phyloP scores from a whole-genome alignment of 2,329 filamentous ascomycete species.

The Triangularia verruculosa region DNA sequence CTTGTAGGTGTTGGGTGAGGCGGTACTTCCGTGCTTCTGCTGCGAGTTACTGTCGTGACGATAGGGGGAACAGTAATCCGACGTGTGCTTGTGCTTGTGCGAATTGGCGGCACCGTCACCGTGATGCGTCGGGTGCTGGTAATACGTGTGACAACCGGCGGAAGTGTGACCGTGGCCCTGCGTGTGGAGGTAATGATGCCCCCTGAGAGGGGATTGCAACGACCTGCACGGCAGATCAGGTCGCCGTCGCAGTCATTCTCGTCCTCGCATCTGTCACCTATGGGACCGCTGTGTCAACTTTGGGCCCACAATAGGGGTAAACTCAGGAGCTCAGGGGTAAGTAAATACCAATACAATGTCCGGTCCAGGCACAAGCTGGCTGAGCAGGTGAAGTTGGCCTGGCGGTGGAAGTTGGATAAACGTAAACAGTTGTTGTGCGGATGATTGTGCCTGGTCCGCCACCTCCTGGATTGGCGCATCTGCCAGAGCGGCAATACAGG shows the following conservation, averaged over 20 bases:
- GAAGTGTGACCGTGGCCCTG: constrained; percentile 2
- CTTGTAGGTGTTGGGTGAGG: constrained; percentile 1
- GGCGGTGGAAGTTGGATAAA: constrained; percentile 6
- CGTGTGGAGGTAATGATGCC: constrained; percentile 10
- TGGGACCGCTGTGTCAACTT: neutral
- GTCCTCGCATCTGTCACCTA: constrained; percentile 19
- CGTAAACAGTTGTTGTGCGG: constrained; percentile 16
- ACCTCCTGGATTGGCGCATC: constrained; percentile 13
- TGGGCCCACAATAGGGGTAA: neutral
- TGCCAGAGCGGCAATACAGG: constrained; percentile 14
- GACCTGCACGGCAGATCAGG: constrained; percentile 10
- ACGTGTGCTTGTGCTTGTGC: neutral
- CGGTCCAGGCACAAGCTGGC: constrained; percentile 15
- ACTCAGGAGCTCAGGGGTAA: neutral
- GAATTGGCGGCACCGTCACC: neutral
- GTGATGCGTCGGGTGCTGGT: neutral
- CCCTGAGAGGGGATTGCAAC: constrained; percentile 5
- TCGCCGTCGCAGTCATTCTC: constrained; percentile 24
- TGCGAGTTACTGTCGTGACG: neutral
- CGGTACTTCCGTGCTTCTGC: neutral
- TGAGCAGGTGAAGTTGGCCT: constrained; percentile 2
- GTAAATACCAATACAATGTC: constrained; percentile 19
- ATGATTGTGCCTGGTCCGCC: constrained; percentile 4
- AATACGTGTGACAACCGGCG: neutral
- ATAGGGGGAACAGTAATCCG: neutral